phyloP scores from a whole-genome alignment of 441 rosid genomes.

The Codiaeum variegatum region DNA sequence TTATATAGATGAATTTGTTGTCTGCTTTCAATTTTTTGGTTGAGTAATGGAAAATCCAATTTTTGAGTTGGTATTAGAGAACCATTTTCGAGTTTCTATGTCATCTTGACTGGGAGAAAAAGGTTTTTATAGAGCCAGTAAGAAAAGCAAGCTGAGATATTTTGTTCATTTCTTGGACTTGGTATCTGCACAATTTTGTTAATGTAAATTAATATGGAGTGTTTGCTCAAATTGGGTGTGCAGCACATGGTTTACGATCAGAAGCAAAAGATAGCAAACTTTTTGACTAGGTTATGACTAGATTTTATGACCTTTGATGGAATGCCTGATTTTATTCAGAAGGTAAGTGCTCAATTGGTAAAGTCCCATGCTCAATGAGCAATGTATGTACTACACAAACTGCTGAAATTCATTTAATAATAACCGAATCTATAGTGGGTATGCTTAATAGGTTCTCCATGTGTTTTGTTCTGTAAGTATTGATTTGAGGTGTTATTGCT shows the following conservation, averaged over 20 bases:
- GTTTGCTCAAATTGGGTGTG: neutral
- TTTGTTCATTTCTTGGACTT: neutral
- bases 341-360: neutral
- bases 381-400: neutral
- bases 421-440: neutral
- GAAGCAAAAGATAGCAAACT: conserved; percentile 1
- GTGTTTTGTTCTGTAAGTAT: neutral
- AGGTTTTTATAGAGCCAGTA: neutral
- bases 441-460: neutral
- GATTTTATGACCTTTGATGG: neutral
- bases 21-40: neutral
- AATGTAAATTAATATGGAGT: neutral
- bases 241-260: conserved; percentile 7
- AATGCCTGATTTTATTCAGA: neutral
- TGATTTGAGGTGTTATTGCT: neutral
- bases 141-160: neutral
- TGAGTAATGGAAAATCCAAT: neutral
- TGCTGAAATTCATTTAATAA: neutral
- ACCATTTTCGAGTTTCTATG: neutral
- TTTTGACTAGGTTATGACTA: neutral
- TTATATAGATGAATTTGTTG: neutral
- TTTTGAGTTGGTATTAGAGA: neutral
- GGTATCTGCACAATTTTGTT: neutral
- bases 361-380: neutral
- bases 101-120: neutral